A percentile compares a stretch with the other conserved stretches of the same genome.
These are phyloP conservation scores for Chaetomiaceae sp. DNA, from an alignment of 2,329 filamentous ascomycete genomes.

Conservation along the genomic window DNA sequence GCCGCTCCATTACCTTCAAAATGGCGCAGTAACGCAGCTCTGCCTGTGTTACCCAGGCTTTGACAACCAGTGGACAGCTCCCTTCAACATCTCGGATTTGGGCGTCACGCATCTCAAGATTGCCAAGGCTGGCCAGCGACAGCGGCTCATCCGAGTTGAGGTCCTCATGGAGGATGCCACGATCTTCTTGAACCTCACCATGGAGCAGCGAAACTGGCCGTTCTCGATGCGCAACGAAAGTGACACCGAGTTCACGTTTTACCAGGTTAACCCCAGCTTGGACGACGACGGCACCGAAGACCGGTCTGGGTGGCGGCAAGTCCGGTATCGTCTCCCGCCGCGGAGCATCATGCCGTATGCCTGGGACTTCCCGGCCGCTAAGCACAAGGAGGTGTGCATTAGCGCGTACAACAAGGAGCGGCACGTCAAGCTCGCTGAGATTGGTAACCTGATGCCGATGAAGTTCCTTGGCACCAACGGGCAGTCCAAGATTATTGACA, in stretches of 20 bases:
- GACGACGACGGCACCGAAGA: constrained; percentile 86
- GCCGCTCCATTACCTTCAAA: constrained; percentile 84
- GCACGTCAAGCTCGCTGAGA: constrained; percentile 91
- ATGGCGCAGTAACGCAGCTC: constrained; percentile 76
- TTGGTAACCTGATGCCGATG: constrained; percentile 92
- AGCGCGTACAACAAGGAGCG: constrained; percentile 72
- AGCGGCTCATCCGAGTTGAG: constrained; percentile 81
- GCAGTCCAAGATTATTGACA: constrained; percentile 83
- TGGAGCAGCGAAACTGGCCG: constrained; percentile 94
- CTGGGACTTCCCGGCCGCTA: constrained; percentile 98
- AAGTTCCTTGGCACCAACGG: constrained; percentile 66
- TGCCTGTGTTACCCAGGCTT: constrained; percentile 89
- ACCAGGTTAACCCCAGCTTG: constrained; percentile 85
- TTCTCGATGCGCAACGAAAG: constrained; percentile 99
- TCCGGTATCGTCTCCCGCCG: constrained; percentile 84
- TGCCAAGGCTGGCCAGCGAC: constrained; percentile 81
- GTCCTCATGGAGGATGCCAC: constrained; percentile 89
- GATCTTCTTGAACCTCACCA: constrained; percentile 82
- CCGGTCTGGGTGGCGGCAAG: constrained; percentile 81
- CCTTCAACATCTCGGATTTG: constrained; percentile 94
- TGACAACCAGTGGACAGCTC: constrained; percentile 95
- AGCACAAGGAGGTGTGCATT: constrained; percentile 87
- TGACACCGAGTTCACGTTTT: constrained; percentile 93
- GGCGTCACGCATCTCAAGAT: constrained; percentile 92
- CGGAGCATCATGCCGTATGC: constrained; percentile 99